Evolutionary conservation across 1,139 yeast genomes (phyloP).

Genomic region (Pichia kudriavzevii): DNA sequence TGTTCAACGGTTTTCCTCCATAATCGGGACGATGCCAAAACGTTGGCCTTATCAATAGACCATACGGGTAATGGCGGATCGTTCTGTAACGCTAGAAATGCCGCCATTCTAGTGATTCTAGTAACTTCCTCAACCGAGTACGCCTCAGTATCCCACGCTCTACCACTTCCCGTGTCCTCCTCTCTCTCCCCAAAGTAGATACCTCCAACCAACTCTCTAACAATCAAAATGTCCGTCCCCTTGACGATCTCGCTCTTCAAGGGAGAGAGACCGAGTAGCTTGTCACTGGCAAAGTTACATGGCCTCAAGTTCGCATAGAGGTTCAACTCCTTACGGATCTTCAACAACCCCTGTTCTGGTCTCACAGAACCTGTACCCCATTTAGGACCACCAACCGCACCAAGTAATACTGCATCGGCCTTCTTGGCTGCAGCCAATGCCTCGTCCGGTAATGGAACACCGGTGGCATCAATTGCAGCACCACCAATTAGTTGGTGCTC

Average conservation of each 20-base stretch:
- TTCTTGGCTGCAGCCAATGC: constrained; percentile 77
- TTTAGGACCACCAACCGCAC: constrained; percentile 99
- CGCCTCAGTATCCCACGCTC: constrained; percentile 91
- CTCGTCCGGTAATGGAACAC: constrained; percentile 84
- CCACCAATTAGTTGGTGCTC: constrained; percentile 89
- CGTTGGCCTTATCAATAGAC: constrained; percentile 97
- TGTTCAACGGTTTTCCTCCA: constrained; percentile 93
- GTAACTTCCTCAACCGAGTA: constrained; percentile 87
- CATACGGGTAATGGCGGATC: constrained; percentile 90
- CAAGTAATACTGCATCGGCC: constrained; percentile 89
- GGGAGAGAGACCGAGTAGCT: constrained; percentile 79
- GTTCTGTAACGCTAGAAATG: constrained; percentile 87
- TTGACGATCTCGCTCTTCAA: constrained; percentile 73
- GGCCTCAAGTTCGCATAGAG: constrained; percentile 95
- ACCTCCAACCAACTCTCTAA: constrained; percentile 95
- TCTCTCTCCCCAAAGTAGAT: constrained; percentile 93
- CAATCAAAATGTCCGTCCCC: constrained; percentile 89
- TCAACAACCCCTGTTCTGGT: constrained; percentile 93
- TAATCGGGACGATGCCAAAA: constrained; percentile 87
- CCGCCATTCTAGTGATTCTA: constrained; percentile 97
- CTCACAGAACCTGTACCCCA: constrained; percentile 95
- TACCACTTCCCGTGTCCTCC: constrained; percentile 80
- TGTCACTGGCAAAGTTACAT: constrained; percentile 86
- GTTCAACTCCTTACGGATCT: constrained; percentile 89
- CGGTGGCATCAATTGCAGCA: constrained; percentile 96